A percentile compares a stretch with the other conserved stretches of the same genome.
Evolutionary conservation across 495 filamentous ascomycete genomes (phyloP).

Genomic region (Neurospora sp.): DNA sequence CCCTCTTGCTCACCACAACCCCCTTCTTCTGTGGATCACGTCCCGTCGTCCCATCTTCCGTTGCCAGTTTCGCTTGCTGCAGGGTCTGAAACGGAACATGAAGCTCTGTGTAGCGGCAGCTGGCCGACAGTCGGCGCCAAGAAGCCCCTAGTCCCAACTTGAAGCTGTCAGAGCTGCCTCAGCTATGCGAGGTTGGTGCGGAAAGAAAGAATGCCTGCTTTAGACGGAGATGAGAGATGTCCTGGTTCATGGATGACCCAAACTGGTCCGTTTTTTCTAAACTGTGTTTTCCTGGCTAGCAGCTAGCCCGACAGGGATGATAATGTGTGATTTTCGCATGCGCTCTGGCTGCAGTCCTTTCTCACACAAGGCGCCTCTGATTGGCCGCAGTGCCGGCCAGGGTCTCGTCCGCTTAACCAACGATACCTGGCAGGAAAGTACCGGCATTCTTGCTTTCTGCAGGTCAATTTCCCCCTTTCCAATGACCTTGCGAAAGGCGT

Average conservation of each 20-base stretch:
- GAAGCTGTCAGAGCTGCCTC: not conserved
- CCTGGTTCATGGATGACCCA: not conserved
- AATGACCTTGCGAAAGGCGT: not conserved
- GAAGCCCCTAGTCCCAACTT: not conserved
- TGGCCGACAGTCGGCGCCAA: not conserved
- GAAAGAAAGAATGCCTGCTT: not conserved
- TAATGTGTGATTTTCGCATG: not conserved
- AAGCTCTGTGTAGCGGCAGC: not conserved
- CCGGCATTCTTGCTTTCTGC: not conserved
- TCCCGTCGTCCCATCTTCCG: not conserved
- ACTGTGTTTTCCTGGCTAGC: not conserved
- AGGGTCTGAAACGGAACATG: not conserved
- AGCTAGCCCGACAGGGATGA: not conserved
- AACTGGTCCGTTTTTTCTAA: not conserved
- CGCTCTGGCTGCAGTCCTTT: not conserved
- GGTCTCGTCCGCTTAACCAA: not conserved
- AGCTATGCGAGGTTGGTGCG: not conserved
- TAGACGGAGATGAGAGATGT: not conserved
- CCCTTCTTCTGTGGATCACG: conserved; percentile 3
- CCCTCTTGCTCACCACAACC: conserved; percentile 1
- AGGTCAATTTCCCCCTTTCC: not conserved
- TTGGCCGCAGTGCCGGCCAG: not conserved
- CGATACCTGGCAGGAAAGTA: not conserved
- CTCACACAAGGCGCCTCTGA: not conserved
- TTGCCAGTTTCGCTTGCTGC: not conserved